Base-by-base conservation (phyloP, 2,329 filamentous ascomycete species). In the Corinectria fuckeliana region DNA sequence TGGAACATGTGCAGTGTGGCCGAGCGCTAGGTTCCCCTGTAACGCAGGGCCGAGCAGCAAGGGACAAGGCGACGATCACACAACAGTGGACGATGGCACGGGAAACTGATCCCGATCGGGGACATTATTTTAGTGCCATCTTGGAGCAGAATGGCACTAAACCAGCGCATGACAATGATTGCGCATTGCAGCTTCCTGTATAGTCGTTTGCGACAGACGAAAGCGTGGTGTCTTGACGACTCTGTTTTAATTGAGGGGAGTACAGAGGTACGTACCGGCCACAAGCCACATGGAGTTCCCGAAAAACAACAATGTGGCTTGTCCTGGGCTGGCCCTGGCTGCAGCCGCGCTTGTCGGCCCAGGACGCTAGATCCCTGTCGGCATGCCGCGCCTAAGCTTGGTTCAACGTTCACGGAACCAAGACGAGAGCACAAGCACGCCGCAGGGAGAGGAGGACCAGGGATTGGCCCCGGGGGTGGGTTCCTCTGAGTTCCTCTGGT, bases 341-440 rank as follows among this genome's bases (percentile, higher is more conserved):
- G 60, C 68, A 69, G 66, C 59, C 65, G 61, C 61, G 61, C 61
- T 64, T 64, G 58, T 63, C 45, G 34, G 28, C 26, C 28, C 11
- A 51, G 38, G 54, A 60, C 65, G 64, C 59, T 63, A 63, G 60
- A 69, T 62, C 68, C 68, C 61, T 69, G 68, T 67, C 67, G 60
- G 65, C 50, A 69, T 69, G 59, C 64, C 68, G 68, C 68, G 68
- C 48, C 68, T 70, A 70, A 70, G 68, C 65, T 70, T 70, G 67
- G 68, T 69, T 70, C 68, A 70, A 71, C 68, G 68, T 71, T 58
- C 67, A 58, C 67, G 57, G 63, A 68, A 60, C 49, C 44, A 64
- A n/a, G 58, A 63, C 50, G 61, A 58, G 48, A 53, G 65, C 61
- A 61, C 55, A 62, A 53, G 56, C 36, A 32, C 50, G 50, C 56